phyloP scores from a whole-genome alignment of 306 rosid genomes.

The Lablab purpureus region DNA sequence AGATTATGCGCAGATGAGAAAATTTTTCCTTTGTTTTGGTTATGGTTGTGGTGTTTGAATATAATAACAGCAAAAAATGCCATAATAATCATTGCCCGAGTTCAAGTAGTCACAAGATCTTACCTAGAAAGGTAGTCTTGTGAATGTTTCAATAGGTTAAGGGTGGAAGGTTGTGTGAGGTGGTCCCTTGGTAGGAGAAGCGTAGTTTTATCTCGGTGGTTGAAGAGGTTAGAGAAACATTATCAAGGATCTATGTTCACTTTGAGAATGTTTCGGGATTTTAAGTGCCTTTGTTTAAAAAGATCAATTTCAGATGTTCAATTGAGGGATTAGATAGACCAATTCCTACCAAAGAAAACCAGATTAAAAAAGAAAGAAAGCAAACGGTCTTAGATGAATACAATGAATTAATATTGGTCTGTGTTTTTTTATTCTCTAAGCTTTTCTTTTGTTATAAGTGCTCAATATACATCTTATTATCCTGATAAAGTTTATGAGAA shows the following conservation, averaged over 20 bases:
- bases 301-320: neutral
- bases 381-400: constrained; percentile 23
- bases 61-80: neutral
- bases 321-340: constrained; percentile 23
- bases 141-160: constrained; percentile 1
- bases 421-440: constrained; percentile 20
- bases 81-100: constrained; percentile 25
- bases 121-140: constrained; percentile 20
- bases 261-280: constrained; percentile 23
- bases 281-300: neutral
- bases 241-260: neutral
- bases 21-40: neutral
- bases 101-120: constrained; percentile 30
- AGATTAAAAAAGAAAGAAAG: neutral
- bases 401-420: constrained; percentile 23
- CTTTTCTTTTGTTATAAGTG: constrained; percentile 35
- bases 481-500: constrained; percentile 29
- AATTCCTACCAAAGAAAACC: neutral
- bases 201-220: constrained; percentile 16
- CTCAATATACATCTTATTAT: constrained; percentile 8
- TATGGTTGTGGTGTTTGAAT: constrained; percentile 10
- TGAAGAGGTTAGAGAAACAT: constrained; percentile 36
- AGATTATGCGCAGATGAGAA: constrained; percentile 31
- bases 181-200: constrained; percentile 32
- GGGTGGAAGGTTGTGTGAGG: constrained; percentile 20